A percentile compares a stretch with the other conserved stretches of the same genome.
Conservation (phyloP, 176 grass and related monocot species). For the Aegilops umbellulata region DNA sequence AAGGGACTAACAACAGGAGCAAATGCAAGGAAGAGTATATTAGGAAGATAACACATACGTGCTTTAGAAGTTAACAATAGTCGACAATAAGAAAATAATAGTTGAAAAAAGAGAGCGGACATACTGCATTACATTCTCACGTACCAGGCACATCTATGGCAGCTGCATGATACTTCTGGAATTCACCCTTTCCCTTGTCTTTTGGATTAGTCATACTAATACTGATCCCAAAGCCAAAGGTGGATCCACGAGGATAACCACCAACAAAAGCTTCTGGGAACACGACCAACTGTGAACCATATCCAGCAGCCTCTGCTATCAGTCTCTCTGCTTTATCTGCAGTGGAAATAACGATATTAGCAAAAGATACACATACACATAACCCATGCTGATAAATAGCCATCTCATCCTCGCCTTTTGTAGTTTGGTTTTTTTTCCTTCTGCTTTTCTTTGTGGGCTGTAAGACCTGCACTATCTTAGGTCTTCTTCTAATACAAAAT, state of each 20-base stretch:
- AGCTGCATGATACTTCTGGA: constrained; percentile 72
- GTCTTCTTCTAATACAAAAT: too few species aligned
- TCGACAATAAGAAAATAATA: neutral
- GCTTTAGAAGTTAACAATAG: neutral
- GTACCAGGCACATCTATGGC: constrained; percentile 91
- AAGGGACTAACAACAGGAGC: neutral
- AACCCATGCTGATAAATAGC: neutral
- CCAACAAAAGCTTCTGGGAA: constrained; percentile 94
- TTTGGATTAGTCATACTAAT: constrained; percentile 52
- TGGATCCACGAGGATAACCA: constrained; percentile 86
- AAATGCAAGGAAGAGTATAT: neutral
- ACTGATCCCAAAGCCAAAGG: constrained; percentile 60
- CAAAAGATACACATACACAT: neutral
- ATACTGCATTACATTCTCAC: constrained; percentile 7
- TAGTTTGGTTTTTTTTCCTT: too few species aligned
- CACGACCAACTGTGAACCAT: constrained; percentile 84
- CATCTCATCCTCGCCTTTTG: neutral
- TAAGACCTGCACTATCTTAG: too few species aligned
- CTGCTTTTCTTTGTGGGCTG: too few species aligned
- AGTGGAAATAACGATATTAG: constrained; percentile 12
- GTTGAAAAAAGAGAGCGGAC: neutral
- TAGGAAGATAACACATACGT: neutral
- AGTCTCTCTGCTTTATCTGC: constrained; percentile 93
- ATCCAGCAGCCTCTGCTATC: constrained; percentile 71
- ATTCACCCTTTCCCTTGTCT: constrained; percentile 73